phyloP scores from a whole-genome alignment of 139 green algal genomes.

The Volvox reticuliferus region DNA sequence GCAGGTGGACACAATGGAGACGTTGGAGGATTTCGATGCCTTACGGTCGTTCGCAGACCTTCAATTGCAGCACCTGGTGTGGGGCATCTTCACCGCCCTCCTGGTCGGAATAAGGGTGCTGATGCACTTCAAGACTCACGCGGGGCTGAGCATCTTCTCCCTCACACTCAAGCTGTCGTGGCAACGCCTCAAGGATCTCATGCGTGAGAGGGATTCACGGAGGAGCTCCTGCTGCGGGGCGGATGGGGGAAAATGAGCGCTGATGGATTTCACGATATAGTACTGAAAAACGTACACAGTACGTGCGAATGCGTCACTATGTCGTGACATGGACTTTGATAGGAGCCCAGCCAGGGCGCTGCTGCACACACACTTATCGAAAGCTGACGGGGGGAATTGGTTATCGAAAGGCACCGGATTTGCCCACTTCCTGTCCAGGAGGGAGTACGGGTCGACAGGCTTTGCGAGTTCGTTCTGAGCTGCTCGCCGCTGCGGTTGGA shows the following conservation, averaged over 20 bases:
- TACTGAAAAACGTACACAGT: too few relatives aligned
- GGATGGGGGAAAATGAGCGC: background rate
- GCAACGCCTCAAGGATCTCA: constrained; percentile 9
- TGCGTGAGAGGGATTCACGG: background rate
- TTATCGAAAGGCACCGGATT: too few relatives aligned
- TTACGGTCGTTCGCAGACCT: background rate
- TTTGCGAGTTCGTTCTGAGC: too few relatives aligned
- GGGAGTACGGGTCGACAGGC: background rate
- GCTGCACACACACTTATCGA: too few relatives aligned
- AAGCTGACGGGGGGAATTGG: too few relatives aligned
- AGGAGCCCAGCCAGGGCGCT: background rate
- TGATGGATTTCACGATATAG: too few relatives aligned
- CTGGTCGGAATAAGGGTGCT: constrained; percentile 7
- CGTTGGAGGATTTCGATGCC: background rate
- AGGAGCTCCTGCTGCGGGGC: too few relatives aligned
- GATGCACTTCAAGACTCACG: constrained; percentile 1
- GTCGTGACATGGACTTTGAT: too few relatives aligned
- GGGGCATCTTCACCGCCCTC: constrained; percentile 7
- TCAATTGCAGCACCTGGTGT: background rate
- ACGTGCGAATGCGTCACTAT: too few relatives aligned
- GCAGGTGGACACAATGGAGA: background rate
- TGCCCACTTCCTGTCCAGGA: background rate
- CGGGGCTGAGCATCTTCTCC: background rate
- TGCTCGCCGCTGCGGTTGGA: background rate
- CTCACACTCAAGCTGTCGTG: constrained; percentile 1